These are phyloP conservation scores for Candida parachauliodes DNA, from an alignment of 805 yeast genomes.

Conservation along the genomic window DNA sequence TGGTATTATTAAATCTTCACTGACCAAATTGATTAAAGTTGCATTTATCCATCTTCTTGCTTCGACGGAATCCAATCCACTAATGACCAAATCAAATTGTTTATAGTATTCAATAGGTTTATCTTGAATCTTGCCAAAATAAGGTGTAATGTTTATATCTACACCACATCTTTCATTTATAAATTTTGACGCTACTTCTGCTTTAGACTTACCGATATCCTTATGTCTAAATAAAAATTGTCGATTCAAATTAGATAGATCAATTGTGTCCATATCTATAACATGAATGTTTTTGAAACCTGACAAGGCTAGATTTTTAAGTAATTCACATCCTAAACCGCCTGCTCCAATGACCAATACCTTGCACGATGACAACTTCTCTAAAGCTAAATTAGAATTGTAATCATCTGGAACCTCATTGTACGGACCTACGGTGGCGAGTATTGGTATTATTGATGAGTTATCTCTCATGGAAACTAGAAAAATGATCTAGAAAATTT, in stretches of 20 bases:
- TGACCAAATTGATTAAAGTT: slow-evolving; percentile 60
- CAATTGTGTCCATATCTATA: slow-evolving; percentile 82
- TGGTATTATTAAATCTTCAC: slow-evolving; percentile 38
- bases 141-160: slow-evolving; percentile 48
- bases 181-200: slow-evolving; percentile 59
- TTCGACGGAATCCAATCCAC: slow-evolving; percentile 86
- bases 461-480: slow-evolving; percentile 14
- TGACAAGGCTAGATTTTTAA: slow-evolving; percentile 66
- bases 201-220: slow-evolving; percentile 67
- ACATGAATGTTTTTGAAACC: slow-evolving; percentile 65
- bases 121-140: slow-evolving; percentile 58
- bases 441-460: slow-evolving; percentile 18
- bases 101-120: slow-evolving; percentile 58
- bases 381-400: slow-evolving; percentile 16
- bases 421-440: slow-evolving; percentile 32
- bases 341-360: slow-evolving; percentile 70
- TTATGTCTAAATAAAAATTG: slow-evolving; percentile 63
- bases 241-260: slow-evolving; percentile 69
- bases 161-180: slow-evolving; percentile 46
- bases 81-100: slow-evolving; percentile 68
- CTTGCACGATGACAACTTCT: slow-evolving; percentile 19
- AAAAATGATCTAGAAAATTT: neutral
- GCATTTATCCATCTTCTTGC: slow-evolving; percentile 90
- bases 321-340: slow-evolving; percentile 78
- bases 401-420: slow-evolving; percentile 38